Percentiles rank a stretch among this genome's conserved stretches.
These are phyloP conservation scores for Lactifluus hygrophoroides DNA, from an alignment of 768 basidiomycete genomes.

Conservation along the genomic window DNA sequence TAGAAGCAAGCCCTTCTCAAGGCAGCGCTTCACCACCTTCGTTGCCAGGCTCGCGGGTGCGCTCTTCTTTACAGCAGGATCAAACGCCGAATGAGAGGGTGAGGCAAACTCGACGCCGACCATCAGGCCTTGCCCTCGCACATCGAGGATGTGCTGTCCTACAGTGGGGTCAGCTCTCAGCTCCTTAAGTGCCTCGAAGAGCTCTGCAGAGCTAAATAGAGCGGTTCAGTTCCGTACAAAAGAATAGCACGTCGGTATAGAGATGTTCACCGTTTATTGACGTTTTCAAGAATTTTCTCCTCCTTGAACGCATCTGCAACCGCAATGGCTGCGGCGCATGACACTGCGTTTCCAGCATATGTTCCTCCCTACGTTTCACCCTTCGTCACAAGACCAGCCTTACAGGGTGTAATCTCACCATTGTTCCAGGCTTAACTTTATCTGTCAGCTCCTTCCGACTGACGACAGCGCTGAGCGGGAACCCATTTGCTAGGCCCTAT, in stretches of 20 bases:
- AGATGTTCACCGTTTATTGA: conserved; percentile 48
- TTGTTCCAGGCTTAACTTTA: conserved; percentile 65
- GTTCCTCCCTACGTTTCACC: conserved; percentile 57
- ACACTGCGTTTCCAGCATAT: conserved; percentile 86
- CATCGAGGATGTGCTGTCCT: conserved; percentile 60
- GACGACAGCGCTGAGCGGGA: conserved; percentile 84
- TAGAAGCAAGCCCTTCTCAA: conserved; percentile 79
- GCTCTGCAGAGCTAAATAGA: conserved; percentile 54
- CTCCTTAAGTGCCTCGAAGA: conserved; percentile 51
- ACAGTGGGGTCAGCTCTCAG: conserved; percentile 49
- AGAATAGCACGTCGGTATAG: neutral
- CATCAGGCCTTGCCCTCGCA: conserved; percentile 89
- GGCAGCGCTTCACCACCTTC: conserved; percentile 67
- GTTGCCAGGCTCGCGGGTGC: conserved; percentile 51
- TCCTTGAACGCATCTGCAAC: conserved; percentile 68
- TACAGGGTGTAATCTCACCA: conserved; percentile 38
- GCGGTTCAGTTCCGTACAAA: neutral
- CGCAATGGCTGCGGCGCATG: conserved; percentile 86
- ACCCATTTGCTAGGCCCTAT: conserved; percentile 82
- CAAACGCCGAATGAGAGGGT: conserved; percentile 45
- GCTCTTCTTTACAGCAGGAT: conserved; percentile 32
- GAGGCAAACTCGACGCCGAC: conserved; percentile 72
- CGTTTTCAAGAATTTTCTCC: conserved; percentile 79
- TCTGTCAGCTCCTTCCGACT: conserved; percentile 77
- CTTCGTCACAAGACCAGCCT: neutral